Conservation (phyloP, 2,329 filamentous ascomycete species). For the Zelopaecilomyces penicillatus region DNA sequence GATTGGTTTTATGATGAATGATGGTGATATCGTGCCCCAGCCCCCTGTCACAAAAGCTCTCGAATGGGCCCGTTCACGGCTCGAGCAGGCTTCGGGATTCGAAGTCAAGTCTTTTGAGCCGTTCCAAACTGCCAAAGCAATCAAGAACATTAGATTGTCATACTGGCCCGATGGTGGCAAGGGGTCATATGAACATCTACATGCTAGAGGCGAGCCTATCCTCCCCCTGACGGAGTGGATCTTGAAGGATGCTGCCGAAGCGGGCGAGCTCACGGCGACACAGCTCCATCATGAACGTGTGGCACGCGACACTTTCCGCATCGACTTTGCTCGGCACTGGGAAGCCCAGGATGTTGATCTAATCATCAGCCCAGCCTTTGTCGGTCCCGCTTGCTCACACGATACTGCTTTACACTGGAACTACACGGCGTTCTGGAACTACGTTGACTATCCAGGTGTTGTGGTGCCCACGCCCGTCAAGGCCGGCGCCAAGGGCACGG, state of each 20-base stretch:
- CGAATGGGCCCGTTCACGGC: slow-evolving; percentile 22
- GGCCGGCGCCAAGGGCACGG: slow-evolving; percentile 4
- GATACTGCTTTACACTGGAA: slow-evolving; percentile 16
- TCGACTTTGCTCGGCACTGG: slow-evolving; percentile 2
- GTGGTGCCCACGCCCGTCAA: slow-evolving; percentile 18
- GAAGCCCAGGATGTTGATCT: slow-evolving; percentile 20
- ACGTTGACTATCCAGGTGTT: slow-evolving; percentile 20
- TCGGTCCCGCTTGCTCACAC: slow-evolving; percentile 13
- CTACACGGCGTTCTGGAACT: slow-evolving; percentile 25
- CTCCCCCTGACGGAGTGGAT: slow-evolving; percentile 19
- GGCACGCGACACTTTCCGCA: slow-evolving; percentile 1
- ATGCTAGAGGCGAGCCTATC: slow-evolving; percentile 18
- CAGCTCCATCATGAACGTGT: slow-evolving; percentile 1
- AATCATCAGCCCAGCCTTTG: slow-evolving; percentile 18
- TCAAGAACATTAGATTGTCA: slow-evolving; percentile 8
- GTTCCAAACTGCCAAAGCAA: slow-evolving; percentile 7
- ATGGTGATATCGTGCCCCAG: slow-evolving; percentile 28
- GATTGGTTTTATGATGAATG: slow-evolving; percentile 34
- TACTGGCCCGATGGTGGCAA: slow-evolving; percentile 20
- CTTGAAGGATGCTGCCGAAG: slow-evolving; percentile 11
- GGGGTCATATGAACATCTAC: slow-evolving; percentile 9
- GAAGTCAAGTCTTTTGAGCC: slow-evolving; percentile 10
- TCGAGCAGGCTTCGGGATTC: slow-evolving; percentile 8
- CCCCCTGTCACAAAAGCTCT: slow-evolving; percentile 28
- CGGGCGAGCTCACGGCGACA: background rate